Conservation (phyloP, 371 early-diverging fungal genomes). For the Mortierella sp. region DNA sequence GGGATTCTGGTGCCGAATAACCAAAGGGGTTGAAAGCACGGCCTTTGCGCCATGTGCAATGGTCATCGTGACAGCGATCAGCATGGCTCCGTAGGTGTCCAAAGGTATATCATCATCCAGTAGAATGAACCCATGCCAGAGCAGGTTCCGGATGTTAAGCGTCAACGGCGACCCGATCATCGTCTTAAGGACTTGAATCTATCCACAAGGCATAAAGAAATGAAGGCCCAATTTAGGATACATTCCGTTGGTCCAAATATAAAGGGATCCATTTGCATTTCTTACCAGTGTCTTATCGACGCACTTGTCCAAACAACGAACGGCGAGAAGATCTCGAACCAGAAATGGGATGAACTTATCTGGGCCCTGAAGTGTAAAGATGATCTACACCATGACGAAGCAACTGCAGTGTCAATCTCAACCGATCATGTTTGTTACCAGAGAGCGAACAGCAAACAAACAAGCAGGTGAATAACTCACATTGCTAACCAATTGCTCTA, state of each 20-base stretch:
- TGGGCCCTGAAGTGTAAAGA: conserved; percentile 32
- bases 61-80: conserved; percentile 40
- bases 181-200: conserved; percentile 35
- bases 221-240: not conserved
- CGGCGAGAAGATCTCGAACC: conserved; percentile 37
- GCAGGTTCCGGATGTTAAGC: conserved; percentile 48
- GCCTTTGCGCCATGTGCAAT: conserved; percentile 6
- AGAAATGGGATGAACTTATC: conserved; percentile 45
- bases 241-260: no score
- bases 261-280: no score
- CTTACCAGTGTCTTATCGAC: conserved; percentile 32
- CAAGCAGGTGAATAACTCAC: conserved; percentile 15
- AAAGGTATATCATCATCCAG: conserved; percentile 32
- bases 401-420: no score
- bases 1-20: conserved; percentile 13
- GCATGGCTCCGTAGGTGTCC: conserved; percentile 45
- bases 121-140: conserved; percentile 53
- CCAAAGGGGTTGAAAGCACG: not conserved
- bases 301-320: conserved; percentile 24
- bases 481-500: conserved; percentile 45
- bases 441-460: not conserved
- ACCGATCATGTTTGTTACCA: no score
- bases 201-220: not conserved
- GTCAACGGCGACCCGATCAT: conserved; percentile 49
- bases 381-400: conserved; percentile 16